phyloP scores from a whole-genome alignment of 306 rosid genomes.

The Vigna mungo region DNA sequence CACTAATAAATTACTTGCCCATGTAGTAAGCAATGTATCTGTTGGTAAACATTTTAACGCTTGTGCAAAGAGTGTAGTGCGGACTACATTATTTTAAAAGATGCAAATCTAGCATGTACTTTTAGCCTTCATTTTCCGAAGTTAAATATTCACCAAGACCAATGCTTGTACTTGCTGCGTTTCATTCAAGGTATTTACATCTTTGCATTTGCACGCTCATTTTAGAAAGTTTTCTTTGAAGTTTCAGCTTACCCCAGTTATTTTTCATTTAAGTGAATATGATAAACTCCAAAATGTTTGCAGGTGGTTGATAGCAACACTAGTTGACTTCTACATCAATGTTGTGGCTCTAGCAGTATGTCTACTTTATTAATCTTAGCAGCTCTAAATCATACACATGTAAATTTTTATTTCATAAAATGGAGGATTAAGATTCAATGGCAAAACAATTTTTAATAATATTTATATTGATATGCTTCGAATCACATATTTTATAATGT shows the following conservation, averaged over 20 bases:
- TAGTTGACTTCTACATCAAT: slow-evolving; percentile 84
- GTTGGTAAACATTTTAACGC: slow-evolving; percentile 26
- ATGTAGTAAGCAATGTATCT: not conserved
- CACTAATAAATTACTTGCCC: slow-evolving; percentile 10
- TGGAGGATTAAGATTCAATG: slow-evolving; percentile 25
- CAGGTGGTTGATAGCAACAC: slow-evolving; percentile 86
- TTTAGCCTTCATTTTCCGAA: slow-evolving; percentile 33
- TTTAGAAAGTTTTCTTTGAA: slow-evolving; percentile 17
- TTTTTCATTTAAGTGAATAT: slow-evolving; percentile 32
- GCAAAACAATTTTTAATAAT: not conserved
- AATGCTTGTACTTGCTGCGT: slow-evolving; percentile 10
- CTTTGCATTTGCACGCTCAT: slow-evolving; percentile 28
- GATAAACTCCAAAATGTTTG: slow-evolving; percentile 46
- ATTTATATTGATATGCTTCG: not conserved
- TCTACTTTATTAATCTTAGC: slow-evolving; percentile 38
- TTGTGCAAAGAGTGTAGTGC: slow-evolving; percentile 26
- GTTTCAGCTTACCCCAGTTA: slow-evolving; percentile 38
- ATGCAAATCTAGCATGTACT: not conserved
- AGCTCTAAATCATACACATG: slow-evolving; percentile 20
- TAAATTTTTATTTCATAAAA: slow-evolving; percentile 28
- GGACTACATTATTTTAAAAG: slow-evolving; percentile 22
- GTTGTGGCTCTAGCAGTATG: slow-evolving; percentile 78
- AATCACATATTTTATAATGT: not conserved
- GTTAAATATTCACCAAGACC: slow-evolving; percentile 24
- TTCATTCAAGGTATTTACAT: slow-evolving; percentile 26